phyloP scores from a whole-genome alignment of 2,329 filamentous ascomycete genomes.

The Biscogniauxia marginata region DNA sequence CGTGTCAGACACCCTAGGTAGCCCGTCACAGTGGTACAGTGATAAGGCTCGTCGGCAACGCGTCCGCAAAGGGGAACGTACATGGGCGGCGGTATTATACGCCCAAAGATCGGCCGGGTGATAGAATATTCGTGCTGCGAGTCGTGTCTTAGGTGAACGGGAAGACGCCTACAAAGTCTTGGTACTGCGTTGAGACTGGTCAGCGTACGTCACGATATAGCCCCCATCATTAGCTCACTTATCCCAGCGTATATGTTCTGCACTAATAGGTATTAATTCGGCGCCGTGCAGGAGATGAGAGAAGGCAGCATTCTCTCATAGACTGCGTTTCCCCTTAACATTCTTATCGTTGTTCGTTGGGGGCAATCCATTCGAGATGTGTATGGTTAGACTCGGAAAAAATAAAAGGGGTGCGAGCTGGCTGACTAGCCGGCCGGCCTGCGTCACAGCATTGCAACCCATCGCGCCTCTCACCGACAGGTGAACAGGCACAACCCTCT shows the following conservation, averaged over 20 bases:
- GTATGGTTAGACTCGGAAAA: slow-evolving; percentile 3
- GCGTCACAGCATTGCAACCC: slow-evolving; percentile 1
- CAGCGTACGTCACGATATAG: background rate
- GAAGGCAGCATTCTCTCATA: background rate
- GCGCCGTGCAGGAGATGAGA: background rate
- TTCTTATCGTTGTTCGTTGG: background rate
- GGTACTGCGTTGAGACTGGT: background rate
- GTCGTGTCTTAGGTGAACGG: background rate
- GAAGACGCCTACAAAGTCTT: background rate
- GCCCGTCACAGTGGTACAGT: slow-evolving; percentile 6
- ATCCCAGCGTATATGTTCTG: background rate
- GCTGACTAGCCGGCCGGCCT: background rate
- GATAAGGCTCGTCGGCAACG: slow-evolving; percentile 2
- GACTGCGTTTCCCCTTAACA: background rate
- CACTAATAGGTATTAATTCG: background rate
- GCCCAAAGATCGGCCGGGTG: background rate
- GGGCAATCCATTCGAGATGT: background rate
- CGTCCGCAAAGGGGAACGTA: background rate
- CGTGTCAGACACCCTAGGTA: slow-evolving; percentile 1
- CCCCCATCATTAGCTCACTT: background rate
- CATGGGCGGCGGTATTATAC: background rate
- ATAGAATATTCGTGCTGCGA: background rate
- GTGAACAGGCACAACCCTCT: background rate
- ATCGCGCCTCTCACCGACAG: background rate
- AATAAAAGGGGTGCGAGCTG: background rate